Conservation (phyloP, 163 green algal species). For the Scenedesmus sp. region DNA sequence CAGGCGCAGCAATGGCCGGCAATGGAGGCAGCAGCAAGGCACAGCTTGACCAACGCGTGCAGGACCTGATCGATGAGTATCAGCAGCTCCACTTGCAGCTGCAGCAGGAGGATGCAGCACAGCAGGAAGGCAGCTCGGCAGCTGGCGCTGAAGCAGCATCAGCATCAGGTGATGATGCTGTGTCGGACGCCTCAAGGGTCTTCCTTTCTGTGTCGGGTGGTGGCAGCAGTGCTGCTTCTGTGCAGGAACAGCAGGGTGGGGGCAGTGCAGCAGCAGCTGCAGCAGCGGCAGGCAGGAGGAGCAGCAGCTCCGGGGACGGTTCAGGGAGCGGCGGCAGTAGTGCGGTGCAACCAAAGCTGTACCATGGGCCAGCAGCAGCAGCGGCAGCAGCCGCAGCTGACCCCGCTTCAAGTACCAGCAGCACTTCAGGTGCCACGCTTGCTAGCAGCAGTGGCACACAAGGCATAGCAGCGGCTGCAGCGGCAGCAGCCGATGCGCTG, state of each 20-base stretch:
- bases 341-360: neutral
- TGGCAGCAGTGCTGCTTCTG: neutral
- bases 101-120: slow-evolving; percentile 10
- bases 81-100: slow-evolving; percentile 44
- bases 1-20: neutral
- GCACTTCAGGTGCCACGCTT: neutral
- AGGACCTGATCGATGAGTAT: slow-evolving; percentile 39
- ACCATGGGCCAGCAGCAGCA: slow-evolving; percentile 18
- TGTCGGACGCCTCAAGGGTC: neutral
- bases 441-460: neutral
- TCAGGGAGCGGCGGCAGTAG: neutral
- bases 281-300: slow-evolving; percentile 23
- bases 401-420: neutral
- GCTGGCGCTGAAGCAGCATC: neutral
- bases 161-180: neutral
- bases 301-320: neutral
- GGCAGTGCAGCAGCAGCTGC: slow-evolving; percentile 22
- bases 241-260: neutral
- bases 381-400: slow-evolving; percentile 1
- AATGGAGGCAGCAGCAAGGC: neutral
- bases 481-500: slow-evolving; percentile 3
- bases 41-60: slow-evolving; percentile 25
- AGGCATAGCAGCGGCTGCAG: neutral
- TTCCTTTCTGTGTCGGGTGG: neutral
- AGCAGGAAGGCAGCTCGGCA: neutral